Base-by-base conservation (phyloP, 352 stramenopile genomes). In the Pythium biforme region DNA sequence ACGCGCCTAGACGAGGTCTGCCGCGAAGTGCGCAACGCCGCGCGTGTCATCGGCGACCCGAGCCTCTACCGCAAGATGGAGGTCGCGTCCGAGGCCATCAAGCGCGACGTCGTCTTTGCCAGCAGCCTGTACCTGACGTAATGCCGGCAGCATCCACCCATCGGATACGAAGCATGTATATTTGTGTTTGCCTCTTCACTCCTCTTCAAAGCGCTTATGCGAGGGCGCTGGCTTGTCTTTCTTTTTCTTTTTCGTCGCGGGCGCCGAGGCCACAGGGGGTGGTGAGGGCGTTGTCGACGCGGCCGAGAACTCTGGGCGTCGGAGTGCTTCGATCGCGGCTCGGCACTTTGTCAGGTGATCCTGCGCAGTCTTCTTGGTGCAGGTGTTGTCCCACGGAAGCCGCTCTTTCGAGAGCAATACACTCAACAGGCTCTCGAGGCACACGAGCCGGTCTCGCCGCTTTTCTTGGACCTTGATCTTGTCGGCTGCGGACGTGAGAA, bases 61-160 rank as follows among this genome's bases (percentile, higher is more conserved):
- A 92, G 91, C 1, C 78, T 99, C 7, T 98, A 97, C 65, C 77
- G 89, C 47, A 99, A 99, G 75, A 98, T 99, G 94, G 97, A 99
- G 74, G 90, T 95, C 41, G 96, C 96, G 3, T 98, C 91, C 47
- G 86, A 97, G 65, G 80, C 90, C 3, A 99, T 99, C 66, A 99
- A 99, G 70, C 81, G 97, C 37, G 97, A 99, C 69, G 98, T 99
- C 53, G 94, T 99, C 14, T 99, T 99, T 77, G 94, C 94, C 14
- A 97, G 90, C 47, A 98, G 90, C 68, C 77, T 99, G 41, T 99
- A 99, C 73, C 71, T 99, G 46, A 72, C 79, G 5, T 91, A 45
- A 60, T 23, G 26, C 7, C n/a, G n/a, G n/a, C n/a, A n/a, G n/a
- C n/a, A n/a, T n/a, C n/a, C n/a, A n/a, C n/a, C n/a, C n/a, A n/a